Percentiles rank a stretch among this genome's conserved stretches.
Evolutionary conservation across 2,329 filamentous ascomycete species (phyloP).

Genomic region (Botrytis elliptica): DNA sequence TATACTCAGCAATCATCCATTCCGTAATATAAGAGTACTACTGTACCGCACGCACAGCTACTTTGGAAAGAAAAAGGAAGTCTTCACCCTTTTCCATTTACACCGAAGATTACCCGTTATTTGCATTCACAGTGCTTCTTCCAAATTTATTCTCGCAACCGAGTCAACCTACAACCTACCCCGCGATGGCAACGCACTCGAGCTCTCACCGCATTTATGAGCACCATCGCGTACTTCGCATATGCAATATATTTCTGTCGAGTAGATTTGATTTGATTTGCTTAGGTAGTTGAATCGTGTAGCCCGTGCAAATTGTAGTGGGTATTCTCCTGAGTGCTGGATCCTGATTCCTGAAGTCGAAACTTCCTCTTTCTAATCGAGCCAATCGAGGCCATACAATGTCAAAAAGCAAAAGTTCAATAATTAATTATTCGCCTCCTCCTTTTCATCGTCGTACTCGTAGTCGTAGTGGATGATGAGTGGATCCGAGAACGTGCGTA

Average conservation of each 20-base stretch:
- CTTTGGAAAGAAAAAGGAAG: neutral
- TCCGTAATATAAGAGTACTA: neutral
- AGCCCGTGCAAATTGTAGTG: neutral
- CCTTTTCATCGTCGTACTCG: neutral
- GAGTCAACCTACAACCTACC: neutral
- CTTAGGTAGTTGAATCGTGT: neutral
- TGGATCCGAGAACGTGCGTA: neutral
- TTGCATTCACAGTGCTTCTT: neutral
- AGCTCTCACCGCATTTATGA: neutral
- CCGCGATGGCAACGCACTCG: neutral
- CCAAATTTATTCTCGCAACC: neutral
- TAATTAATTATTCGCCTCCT: neutral
- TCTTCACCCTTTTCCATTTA: neutral
- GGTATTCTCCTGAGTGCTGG: neutral
- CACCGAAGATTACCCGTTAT: neutral
- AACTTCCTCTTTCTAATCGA: neutral
- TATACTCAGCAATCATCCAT: neutral
- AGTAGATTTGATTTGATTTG: neutral
- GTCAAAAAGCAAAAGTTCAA: neutral
- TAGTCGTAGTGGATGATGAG: neutral
- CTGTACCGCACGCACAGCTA: neutral
- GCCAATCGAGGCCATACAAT: neutral
- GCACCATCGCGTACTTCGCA: neutral
- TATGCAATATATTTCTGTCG: neutral
- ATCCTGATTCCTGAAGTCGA: neutral